These are phyloP conservation scores for Pichia deserticola DNA, from an alignment of 805 yeast species.

Conservation along the genomic window DNA sequence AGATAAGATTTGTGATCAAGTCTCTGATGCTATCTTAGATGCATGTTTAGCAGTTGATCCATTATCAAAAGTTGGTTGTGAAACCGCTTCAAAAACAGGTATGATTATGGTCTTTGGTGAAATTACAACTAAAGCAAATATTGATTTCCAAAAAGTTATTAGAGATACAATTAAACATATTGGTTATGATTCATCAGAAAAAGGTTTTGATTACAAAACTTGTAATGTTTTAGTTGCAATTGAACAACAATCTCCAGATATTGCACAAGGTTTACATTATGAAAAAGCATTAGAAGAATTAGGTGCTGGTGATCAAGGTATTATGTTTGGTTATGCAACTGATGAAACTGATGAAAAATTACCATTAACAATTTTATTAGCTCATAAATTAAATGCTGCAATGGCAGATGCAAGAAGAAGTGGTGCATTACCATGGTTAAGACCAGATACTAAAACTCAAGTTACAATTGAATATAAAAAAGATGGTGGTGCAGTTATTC, in stretches of 20 bases:
- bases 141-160: constrained; percentile 95
- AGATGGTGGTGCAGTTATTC: constrained; percentile 92
- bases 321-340: constrained; percentile 99
- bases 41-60: constrained; percentile 97
- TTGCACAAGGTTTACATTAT: constrained; percentile 98
- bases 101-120: constrained; percentile 99
- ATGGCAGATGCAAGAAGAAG: constrained; percentile 96
- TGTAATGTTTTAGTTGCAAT: constrained; percentile 98
- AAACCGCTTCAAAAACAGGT: constrained; percentile 98
- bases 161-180: constrained; percentile 98
- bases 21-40: constrained; percentile 94
- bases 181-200: constrained; percentile 92
- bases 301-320: constrained; percentile 99
- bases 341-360: constrained; percentile 97
- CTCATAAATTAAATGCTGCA: constrained; percentile 95
- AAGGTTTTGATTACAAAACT: constrained; percentile 98
- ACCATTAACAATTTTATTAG: constrained; percentile 88
- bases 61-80: constrained; percentile 97
- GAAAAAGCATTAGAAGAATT: constrained; percentile 92
- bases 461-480: constrained; percentile 95
- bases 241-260: constrained; percentile 98
- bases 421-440: constrained; percentile 90
- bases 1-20: constrained; percentile 97
- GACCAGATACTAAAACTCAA: constrained; percentile 99
- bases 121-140: constrained; percentile 91